Conservation (phyloP, 2,329 filamentous ascomycete genomes). For the Colletotrichum tropicicola region DNA sequence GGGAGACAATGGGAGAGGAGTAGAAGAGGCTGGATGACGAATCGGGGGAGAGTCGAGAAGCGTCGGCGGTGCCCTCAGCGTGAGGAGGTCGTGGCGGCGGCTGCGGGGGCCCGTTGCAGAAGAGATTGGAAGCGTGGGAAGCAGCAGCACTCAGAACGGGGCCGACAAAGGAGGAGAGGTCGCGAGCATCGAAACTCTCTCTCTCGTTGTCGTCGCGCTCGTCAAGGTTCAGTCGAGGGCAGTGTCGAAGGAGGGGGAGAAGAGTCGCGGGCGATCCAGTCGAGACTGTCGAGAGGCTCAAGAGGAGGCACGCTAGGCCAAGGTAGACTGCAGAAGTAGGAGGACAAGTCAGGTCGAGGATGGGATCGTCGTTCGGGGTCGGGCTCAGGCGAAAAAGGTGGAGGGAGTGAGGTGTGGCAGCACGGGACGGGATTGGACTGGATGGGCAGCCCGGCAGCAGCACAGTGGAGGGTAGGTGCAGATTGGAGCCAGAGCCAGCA, state of each 20-base stretch:
- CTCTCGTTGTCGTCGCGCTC: neutral
- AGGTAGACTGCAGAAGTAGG: slow-evolving; percentile 16
- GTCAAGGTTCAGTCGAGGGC: neutral
- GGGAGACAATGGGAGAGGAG: neutral
- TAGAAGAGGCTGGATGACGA: slow-evolving; percentile 8
- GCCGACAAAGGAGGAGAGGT: slow-evolving; percentile 12
- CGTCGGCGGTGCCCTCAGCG: slow-evolving; percentile 20
- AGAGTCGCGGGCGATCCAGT: neutral
- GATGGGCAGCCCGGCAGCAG: too few relatives aligned
- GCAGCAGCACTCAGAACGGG: neutral
- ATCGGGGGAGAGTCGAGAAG: slow-evolving; percentile 22
- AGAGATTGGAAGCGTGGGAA: slow-evolving; percentile 23
- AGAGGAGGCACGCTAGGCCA: slow-evolving; percentile 11
- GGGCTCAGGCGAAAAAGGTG: slow-evolving; percentile 25
- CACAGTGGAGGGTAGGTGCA: neutral
- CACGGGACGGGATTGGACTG: neutral
- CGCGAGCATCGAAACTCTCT: slow-evolving; percentile 3
- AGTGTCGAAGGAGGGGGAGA: neutral
- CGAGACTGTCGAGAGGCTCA: slow-evolving; percentile 15
- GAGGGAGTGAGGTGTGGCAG: slow-evolving; percentile 11
- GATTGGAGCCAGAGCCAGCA: neutral
- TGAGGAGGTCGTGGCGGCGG: slow-evolving; percentile 24
- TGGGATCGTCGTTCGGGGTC: slow-evolving; percentile 26
- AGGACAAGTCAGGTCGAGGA: slow-evolving; percentile 26
- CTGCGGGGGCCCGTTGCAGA: slow-evolving; percentile 30